These are phyloP conservation scores for Phycomyces nitens DNA, from an alignment of 192 early-diverging fungal genomes.

Conservation along the genomic window DNA sequence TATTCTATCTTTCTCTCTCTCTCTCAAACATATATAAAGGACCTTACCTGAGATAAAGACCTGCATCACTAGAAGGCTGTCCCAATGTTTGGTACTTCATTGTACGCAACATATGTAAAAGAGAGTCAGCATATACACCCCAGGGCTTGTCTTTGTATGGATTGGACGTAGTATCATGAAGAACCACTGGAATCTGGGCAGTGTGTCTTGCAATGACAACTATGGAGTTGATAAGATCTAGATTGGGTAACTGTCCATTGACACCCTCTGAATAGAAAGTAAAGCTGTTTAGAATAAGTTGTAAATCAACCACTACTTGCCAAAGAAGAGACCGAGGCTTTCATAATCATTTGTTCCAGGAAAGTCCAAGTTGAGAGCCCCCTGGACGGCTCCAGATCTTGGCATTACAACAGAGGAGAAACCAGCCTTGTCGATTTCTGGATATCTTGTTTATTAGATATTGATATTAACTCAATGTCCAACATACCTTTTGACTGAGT, in stretches of 20 bases:
- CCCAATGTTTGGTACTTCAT: constrained; percentile 68
- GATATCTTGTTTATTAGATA: neutral
- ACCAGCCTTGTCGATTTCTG: neutral
- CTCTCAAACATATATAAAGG: too few species aligned
- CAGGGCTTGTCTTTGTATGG: constrained; percentile 28
- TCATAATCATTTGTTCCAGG: constrained; percentile 59
- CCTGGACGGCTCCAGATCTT: constrained; percentile 80
- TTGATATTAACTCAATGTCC: constrained; percentile 15
- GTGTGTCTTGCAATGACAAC: constrained; percentile 50
- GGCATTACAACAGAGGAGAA: constrained; percentile 35
- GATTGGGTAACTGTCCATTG: constrained; percentile 88
- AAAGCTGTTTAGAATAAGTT: neutral
- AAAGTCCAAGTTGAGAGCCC: constrained; percentile 85
- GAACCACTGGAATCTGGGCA: constrained; percentile 51
- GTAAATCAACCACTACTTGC: constrained; percentile 32
- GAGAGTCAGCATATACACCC: constrained; percentile 39
- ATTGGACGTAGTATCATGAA: constrained; percentile 48
- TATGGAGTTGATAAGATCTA: constrained; percentile 84
- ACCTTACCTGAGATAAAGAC: constrained; percentile 61
- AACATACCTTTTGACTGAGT: constrained; percentile 30
- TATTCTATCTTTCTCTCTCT: too few species aligned
- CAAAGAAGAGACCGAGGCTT: constrained; percentile 70
- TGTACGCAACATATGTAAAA: constrained; percentile 48
- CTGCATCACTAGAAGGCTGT: constrained; percentile 65
- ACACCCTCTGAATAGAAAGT: constrained; percentile 59